phyloP scores from a whole-genome alignment of 805 yeast species.

The Wickerhamomyces canadensis region DNA sequence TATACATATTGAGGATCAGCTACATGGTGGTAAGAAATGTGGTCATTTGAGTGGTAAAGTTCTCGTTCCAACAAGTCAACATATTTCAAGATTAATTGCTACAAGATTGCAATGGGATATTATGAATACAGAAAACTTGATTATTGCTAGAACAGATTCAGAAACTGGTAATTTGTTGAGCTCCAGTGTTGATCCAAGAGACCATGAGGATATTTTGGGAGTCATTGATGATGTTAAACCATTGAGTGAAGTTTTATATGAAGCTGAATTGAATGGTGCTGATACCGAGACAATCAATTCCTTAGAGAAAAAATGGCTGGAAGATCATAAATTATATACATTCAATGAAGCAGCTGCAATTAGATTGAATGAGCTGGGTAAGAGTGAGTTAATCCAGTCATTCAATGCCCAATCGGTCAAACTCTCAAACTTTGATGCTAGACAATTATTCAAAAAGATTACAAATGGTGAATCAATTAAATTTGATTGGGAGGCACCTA shows the following conservation, averaged over 20 bases:
- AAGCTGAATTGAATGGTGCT: conserved; percentile 37
- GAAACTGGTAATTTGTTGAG: conserved; percentile 48
- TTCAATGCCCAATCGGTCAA: conserved; percentile 16
- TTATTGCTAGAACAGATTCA: conserved; percentile 59
- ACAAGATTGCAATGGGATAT: conserved; percentile 61
- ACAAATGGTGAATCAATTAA: conserved; percentile 29
- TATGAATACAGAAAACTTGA: conserved; percentile 51
- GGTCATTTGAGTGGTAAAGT: conserved; percentile 62
- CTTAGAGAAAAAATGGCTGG: conserved; percentile 44
- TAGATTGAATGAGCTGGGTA: conserved; percentile 18
- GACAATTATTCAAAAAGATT: conserved; percentile 19
- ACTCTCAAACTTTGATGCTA: conserved; percentile 13
- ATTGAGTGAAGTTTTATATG: conserved; percentile 38
- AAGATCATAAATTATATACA: conserved; percentile 35
- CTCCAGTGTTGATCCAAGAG: conserved; percentile 48
- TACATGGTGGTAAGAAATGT: conserved; percentile 62
- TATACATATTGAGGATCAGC: conserved; percentile 59
- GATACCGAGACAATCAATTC: conserved; percentile 28
- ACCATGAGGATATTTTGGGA: conserved; percentile 52
- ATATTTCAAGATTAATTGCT: conserved; percentile 47
- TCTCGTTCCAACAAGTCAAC: conserved; percentile 53
- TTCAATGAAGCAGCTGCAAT: conserved; percentile 44
- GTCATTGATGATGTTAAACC: conserved; percentile 34
- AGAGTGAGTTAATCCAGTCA: conserved; percentile 22
- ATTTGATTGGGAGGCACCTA: conserved; percentile 58